phyloP scores from a whole-genome alignment of 495 filamentous ascomycete genomes.

The Neurospora sp. region DNA sequence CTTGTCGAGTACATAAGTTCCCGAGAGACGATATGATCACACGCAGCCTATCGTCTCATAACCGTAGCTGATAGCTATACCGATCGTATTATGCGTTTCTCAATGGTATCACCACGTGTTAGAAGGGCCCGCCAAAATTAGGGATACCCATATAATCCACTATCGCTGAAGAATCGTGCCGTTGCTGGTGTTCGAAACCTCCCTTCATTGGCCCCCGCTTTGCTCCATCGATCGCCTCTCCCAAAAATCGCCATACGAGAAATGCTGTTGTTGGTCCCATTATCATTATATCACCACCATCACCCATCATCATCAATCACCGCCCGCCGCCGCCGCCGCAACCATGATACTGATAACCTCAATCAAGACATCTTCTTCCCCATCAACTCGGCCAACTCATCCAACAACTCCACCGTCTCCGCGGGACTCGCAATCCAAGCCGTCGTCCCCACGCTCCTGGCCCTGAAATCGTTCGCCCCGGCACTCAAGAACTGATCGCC shows the following conservation, averaged over 20 bases:
- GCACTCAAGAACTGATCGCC: conserved; percentile 95
- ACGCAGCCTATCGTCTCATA: background rate
- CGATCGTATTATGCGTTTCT: background rate
- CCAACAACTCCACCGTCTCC: conserved; percentile 80
- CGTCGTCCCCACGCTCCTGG: conserved; percentile 51
- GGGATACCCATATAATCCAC: background rate
- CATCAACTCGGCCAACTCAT: conserved; percentile 60
- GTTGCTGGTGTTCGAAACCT: background rate
- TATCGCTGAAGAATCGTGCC: background rate
- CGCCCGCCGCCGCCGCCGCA: background rate
- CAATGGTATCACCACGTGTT: background rate
- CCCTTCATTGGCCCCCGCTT: background rate
- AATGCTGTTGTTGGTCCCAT: background rate
- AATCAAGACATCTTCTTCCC: conserved; percentile 32
- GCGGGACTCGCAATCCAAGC: conserved; percentile 87
- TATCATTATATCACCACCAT: background rate
- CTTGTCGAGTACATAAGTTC: background rate
- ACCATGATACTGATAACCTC: background rate
- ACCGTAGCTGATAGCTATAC: background rate
- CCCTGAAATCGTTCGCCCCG: conserved; percentile 96
- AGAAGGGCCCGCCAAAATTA: background rate
- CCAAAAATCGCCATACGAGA: background rate
- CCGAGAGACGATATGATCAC: background rate
- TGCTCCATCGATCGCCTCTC: background rate
- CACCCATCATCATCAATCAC: background rate